Evolutionary conservation across 1,284 basidiomycete genomes (phyloP).

Genomic region (Pseudozyma sp.): DNA sequence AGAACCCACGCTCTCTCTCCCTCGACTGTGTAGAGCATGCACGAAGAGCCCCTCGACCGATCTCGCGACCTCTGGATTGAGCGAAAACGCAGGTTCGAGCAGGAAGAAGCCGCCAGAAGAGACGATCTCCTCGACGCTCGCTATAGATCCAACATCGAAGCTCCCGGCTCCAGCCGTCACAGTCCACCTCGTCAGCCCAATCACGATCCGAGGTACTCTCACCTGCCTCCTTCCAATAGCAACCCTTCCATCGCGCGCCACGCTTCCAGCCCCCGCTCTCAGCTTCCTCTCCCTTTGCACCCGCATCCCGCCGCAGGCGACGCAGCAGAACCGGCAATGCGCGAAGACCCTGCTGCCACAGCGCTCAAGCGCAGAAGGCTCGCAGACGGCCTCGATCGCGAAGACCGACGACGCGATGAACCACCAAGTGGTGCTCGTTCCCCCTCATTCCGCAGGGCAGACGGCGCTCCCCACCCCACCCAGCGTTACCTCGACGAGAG

Average conservation of each 20-base stretch:
- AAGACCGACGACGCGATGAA: constrained; percentile 40
- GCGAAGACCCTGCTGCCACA: constrained; percentile 29
- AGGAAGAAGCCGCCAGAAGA: constrained; percentile 36
- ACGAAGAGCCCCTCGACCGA: constrained; percentile 53
- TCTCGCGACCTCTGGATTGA: constrained; percentile 53
- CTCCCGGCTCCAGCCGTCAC: constrained; percentile 15
- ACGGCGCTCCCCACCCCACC: constrained; percentile 21
- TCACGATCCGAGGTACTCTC: constrained; percentile 33
- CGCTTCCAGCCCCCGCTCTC: constrained; percentile 28
- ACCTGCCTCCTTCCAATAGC: constrained; percentile 10
- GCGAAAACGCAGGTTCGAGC: constrained; percentile 49
- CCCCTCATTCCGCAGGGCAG: constrained; percentile 35
- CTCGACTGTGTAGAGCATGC: constrained; percentile 39
- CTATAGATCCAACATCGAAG: constrained; percentile 32
- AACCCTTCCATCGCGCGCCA: constrained; percentile 15
- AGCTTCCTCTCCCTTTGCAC: constrained; percentile 24
- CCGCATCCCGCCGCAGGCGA: constrained; percentile 9
- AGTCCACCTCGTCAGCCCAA: constrained; percentile 24
- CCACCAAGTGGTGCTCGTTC: constrained; percentile 26
- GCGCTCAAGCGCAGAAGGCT: constrained; percentile 45
- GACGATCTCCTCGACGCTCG: constrained; percentile 42
- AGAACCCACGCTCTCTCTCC: constrained; percentile 9
- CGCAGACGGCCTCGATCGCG: constrained; percentile 35
- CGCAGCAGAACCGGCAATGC: constrained; percentile 30
- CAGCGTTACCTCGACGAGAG: constrained; percentile 45